phyloP scores from a whole-genome alignment of 495 filamentous ascomycete genomes.

The Viridothelium virens region DNA sequence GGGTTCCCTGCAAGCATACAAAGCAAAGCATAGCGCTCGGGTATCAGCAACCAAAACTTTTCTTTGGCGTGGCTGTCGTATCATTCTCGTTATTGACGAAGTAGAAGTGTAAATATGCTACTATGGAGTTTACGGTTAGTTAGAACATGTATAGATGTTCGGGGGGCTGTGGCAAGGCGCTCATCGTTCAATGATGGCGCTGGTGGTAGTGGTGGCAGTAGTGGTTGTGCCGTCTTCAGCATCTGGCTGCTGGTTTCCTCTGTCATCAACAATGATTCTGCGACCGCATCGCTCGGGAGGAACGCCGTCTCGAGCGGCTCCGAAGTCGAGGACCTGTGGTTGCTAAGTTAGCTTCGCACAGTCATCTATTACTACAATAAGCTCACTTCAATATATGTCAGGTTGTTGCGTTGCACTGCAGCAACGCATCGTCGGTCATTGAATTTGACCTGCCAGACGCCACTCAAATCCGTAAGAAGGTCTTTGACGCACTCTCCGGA shows the following conservation, averaged over 20 bases:
- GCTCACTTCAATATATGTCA: slow-evolving; percentile 94
- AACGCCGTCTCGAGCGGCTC: slow-evolving; percentile 58
- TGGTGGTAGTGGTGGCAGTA: neutral
- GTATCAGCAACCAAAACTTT: slow-evolving; percentile 1
- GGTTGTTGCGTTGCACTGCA: slow-evolving; percentile 81
- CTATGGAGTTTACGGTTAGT: neutral
- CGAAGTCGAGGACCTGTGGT: slow-evolving; percentile 48
- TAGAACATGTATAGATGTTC: neutral
- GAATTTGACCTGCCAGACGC: slow-evolving; percentile 98
- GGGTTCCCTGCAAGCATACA: neutral
- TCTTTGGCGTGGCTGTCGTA: neutral
- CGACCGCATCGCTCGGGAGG: slow-evolving; percentile 59
- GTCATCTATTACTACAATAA: neutral
- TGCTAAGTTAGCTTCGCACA: slow-evolving; percentile 12
- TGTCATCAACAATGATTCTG: slow-evolving; percentile 67
- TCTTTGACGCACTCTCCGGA: slow-evolving; percentile 90
- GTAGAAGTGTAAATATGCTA: neutral
- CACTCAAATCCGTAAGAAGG: slow-evolving; percentile 87
- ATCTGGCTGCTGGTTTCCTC: slow-evolving; percentile 28
- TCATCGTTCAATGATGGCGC: neutral
- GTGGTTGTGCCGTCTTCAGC: neutral
- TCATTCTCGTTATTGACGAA: neutral
- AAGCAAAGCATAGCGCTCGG: slow-evolving; percentile 2
- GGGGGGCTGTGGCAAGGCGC: neutral
- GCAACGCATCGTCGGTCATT: slow-evolving; percentile 93